A percentile compares a stretch with the other conserved stretches of the same genome.
Evolutionary conservation across 306 rosid genomes (phyloP).

Genomic region (Dryas octopetala): DNA sequence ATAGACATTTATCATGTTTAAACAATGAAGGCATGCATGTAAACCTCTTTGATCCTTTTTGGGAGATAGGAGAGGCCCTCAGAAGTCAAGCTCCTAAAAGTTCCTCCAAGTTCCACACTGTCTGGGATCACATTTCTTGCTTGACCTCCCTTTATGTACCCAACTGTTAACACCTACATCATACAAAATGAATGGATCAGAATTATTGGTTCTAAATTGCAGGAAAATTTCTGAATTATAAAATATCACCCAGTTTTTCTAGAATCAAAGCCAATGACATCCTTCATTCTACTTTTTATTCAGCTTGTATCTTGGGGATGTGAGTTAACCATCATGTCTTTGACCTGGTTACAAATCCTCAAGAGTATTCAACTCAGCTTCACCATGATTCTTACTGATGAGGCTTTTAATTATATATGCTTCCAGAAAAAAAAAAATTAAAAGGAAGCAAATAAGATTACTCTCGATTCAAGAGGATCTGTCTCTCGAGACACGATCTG

Average conservation of each 20-base stretch:
- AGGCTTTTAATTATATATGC: too few relatives aligned
- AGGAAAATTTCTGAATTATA: not conserved
- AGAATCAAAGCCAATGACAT: not conserved
- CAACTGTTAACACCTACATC: conserved; percentile 44
- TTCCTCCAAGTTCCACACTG: conserved; percentile 35
- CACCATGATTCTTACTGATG: too few relatives aligned
- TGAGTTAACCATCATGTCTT: not conserved
- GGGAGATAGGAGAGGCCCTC: conserved; percentile 39
- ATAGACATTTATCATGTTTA: not conserved
- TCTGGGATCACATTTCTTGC: conserved; percentile 38
- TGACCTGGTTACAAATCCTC: not conserved
- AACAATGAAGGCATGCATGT: too few relatives aligned
- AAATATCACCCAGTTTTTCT: not conserved
- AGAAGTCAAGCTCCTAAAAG: conserved; percentile 37
- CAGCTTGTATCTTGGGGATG: not conserved
- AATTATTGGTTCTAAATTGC: not conserved
- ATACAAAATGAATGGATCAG: not conserved
- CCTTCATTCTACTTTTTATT: not conserved
- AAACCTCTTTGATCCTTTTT: conserved; percentile 45
- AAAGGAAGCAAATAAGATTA: conserved; percentile 16
- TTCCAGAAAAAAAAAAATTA: not conserved
- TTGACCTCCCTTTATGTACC: conserved; percentile 36
- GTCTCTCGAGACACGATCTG: conserved; percentile 48
- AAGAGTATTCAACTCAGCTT: not conserved
- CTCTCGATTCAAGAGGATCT: conserved; percentile 43